Evolutionary conservation across 495 filamentous ascomycete species (phyloP).

Genomic region (Podospora sp.): DNA sequence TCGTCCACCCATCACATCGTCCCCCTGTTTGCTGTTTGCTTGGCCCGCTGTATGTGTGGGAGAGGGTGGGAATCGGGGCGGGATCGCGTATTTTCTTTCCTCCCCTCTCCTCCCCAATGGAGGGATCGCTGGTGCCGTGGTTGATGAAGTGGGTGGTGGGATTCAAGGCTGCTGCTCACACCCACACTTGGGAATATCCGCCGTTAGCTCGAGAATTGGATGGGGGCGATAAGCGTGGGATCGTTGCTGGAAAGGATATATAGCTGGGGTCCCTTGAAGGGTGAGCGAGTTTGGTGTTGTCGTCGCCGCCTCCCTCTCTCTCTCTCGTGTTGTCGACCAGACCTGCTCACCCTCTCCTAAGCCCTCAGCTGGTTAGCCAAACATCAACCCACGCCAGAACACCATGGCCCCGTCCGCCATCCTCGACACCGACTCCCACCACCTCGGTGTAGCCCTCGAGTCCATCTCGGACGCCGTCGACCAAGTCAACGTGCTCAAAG

Average conservation of each 20-base stretch:
- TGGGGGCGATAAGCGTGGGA: not conserved
- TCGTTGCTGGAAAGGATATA: not conserved
- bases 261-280: not conserved
- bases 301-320: not conserved
- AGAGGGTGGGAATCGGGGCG: not conserved
- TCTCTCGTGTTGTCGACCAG: not conserved
- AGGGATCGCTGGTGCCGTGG: not conserved
- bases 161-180: not conserved
- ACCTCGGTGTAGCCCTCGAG: conserved; percentile 69
- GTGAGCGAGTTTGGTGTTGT: not conserved
- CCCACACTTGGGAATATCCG: not conserved
- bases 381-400: conserved; percentile 14
- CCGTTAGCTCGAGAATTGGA: not conserved
- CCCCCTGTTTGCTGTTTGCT: not conserved
- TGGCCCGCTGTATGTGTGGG: not conserved
- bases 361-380: not conserved
- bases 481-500: conserved; percentile 76
- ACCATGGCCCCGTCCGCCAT: conserved; percentile 37
- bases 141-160: not conserved
- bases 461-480: conserved; percentile 79
- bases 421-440: conserved; percentile 34
- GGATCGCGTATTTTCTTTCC: not conserved
- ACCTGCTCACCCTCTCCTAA: not conserved
- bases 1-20: too few species aligned
- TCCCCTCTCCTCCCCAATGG: not conserved